Conservation (phyloP, 2,329 filamentous ascomycete genomes). For the Penicillium sp. region DNA sequence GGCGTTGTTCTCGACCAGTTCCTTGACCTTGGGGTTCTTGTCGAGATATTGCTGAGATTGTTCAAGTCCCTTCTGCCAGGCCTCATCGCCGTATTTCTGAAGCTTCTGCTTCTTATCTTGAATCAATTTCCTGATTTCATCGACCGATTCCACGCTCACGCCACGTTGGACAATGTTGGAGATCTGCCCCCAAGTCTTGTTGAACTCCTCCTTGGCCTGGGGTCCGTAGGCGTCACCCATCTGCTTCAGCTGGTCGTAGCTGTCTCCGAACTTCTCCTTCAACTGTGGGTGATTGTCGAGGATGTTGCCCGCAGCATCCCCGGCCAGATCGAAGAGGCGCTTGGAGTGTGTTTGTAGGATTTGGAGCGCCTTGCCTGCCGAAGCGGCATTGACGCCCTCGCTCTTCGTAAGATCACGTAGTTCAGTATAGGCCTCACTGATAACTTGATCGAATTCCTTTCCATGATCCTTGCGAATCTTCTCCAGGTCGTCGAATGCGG, state of each 20-base stretch:
- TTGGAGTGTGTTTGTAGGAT: conserved; percentile 60
- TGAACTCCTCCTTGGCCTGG: conserved; percentile 71
- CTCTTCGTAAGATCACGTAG: conserved; percentile 59
- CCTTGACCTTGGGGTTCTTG: conserved; percentile 71
- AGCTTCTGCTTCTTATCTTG: conserved; percentile 67
- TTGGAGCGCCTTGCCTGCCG: conserved; percentile 58
- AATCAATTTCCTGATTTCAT: conserved; percentile 58
- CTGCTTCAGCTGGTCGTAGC: conserved; percentile 64
- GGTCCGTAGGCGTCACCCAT: conserved; percentile 68
- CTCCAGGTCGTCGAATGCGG: conserved; percentile 67
- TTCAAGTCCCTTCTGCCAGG: conserved; percentile 68
- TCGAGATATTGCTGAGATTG: conserved; percentile 68
- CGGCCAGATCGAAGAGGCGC: conserved; percentile 59
- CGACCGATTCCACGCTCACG: conserved; percentile 50
- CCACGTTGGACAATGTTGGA: conserved; percentile 62
- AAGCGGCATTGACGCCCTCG: conserved; percentile 60
- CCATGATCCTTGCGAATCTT: conserved; percentile 63
- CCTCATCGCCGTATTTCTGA: conserved; percentile 57
- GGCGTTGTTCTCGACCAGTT: conserved; percentile 67
- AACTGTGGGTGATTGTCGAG: conserved; percentile 69
- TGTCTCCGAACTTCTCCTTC: conserved; percentile 68
- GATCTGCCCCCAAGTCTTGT: conserved; percentile 66
- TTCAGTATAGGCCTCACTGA: conserved; percentile 64
- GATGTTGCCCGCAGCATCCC: conserved; percentile 61
- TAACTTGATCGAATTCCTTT: conserved; percentile 65